These are phyloP conservation scores for Heliamphora pulchella DNA, from an alignment of 179 eudicot genomes.

Conservation along the genomic window DNA sequence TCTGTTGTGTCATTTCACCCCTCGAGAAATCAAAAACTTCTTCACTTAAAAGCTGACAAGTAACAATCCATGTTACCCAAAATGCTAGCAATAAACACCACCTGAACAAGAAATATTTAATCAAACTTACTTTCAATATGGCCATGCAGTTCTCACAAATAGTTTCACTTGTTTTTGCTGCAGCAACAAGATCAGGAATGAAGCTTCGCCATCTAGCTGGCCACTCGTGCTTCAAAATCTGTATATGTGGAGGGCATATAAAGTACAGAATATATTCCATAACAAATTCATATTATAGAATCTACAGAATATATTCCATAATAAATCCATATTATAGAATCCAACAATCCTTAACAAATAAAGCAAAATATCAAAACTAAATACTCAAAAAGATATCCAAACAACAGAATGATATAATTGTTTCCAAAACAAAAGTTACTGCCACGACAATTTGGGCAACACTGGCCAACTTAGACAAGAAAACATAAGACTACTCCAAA, in stretches of 20 bases:
- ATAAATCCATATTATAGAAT: not conserved
- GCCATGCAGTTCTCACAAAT: slow-evolving; percentile 99
- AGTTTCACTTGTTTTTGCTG: slow-evolving; percentile 96
- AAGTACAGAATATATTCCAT: not conserved
- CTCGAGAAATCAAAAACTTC: slow-evolving; percentile 99
- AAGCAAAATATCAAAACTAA: not conserved
- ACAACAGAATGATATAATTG: not conserved
- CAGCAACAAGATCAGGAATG: slow-evolving; percentile 90
- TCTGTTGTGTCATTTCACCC: slow-evolving; percentile 99
- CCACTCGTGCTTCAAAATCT: slow-evolving; percentile 99
- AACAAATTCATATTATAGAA: not conserved
- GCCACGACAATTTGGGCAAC: not conserved
- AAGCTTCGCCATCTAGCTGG: slow-evolving; percentile 94
- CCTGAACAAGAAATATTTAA: not conserved
- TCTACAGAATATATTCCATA: slow-evolving; percentile 7
- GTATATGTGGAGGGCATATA: slow-evolving; percentile 15
- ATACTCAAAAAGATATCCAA: not conserved
- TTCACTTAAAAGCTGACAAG: slow-evolving; percentile 77
- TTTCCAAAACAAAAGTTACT: not conserved
- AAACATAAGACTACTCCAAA: not conserved
- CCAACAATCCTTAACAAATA: not conserved
- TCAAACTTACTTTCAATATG: slow-evolving; percentile 65
- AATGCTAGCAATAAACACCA: slow-evolving; percentile 9
- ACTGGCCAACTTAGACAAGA: not conserved
- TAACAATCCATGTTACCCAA: not conserved